A percentile compares a stretch with the other conserved stretches of the same genome.
Conservation (phyloP, 371 early-diverging fungal genomes). For the Saksenaea oblongispora region DNA sequence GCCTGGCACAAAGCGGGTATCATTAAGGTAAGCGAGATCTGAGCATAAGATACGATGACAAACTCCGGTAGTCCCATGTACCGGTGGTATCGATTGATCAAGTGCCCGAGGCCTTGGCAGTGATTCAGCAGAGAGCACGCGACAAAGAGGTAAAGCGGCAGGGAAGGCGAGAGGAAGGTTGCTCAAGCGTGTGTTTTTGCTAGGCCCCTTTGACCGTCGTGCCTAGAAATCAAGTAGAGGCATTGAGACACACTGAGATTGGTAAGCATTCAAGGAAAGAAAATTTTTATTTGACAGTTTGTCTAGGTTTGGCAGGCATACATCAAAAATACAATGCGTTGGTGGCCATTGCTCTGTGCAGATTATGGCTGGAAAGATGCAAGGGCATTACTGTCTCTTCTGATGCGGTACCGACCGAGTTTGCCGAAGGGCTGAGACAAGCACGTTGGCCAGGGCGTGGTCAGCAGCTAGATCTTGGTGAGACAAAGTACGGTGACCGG, state of each 20-base stretch:
- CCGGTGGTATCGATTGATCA: constrained; percentile 79
- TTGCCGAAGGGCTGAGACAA: constrained; percentile 58
- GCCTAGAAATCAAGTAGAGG: constrained; percentile 10
- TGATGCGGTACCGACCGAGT: constrained; percentile 45
- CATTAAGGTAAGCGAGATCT: constrained; percentile 60
- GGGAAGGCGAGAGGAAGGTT: background rate
- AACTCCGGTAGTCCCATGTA: constrained; percentile 41
- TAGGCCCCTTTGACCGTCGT: constrained; percentile 22
- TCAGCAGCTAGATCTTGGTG: constrained; percentile 49
- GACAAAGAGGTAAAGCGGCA: constrained; percentile 58
- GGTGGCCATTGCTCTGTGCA: constrained; percentile 72
- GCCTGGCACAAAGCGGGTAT: constrained; percentile 96
- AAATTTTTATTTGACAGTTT: background rate
- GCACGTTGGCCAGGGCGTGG: constrained; percentile 93
- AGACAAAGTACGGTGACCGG: constrained; percentile 44
- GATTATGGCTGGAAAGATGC: constrained; percentile 58
- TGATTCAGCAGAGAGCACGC: constrained; percentile 68
- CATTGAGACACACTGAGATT: constrained; percentile 16
- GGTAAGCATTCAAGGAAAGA: constrained; percentile 5
- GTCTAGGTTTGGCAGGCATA: constrained; percentile 70
- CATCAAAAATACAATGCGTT: constrained; percentile 89
- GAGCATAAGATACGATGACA: background rate
- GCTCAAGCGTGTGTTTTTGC: background rate
- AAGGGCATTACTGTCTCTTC: constrained; percentile 23
- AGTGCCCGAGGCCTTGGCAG: constrained; percentile 65